Evolutionary conservation across 1,284 basidiomycete species (phyloP), one percentile per base, ranked within the genome.

Genomic region (Puccinia brachypodii): DNA sequence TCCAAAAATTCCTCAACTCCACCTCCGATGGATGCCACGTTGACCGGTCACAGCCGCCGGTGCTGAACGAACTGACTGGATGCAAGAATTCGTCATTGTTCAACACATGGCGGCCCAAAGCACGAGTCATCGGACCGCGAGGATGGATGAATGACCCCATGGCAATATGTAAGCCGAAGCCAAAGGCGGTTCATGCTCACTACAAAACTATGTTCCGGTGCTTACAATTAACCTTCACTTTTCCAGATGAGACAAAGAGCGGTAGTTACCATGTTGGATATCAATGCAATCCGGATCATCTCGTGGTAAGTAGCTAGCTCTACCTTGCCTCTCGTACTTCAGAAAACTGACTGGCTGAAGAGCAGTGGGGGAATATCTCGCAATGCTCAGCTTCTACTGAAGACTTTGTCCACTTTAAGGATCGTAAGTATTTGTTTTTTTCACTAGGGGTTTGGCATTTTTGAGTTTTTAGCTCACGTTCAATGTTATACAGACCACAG

Each of bases 121-220:
- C 84, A 14, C 68, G 83, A 0, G 72, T 84, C 28, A 83, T 84
- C 22, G 84, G 83, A 11, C 83, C 83, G 19, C 81, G 83, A 60
- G 84, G 84, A n/a, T 84, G 83, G 83, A 84, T 84, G 83, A 84
- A 84, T 75, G 84, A 83, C 33, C 84, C 83, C 8, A 84, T 84
- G 84, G 83, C 78, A 16, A 82, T 83, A 36, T 84, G 77, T 77
- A 82, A 82, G 82, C 58, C 22, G 7, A 16, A 40, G 31, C 8
- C 36, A 11, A 58, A 31, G 25, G 44, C 40, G 8, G 28, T 38
- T 33, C 38, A 22, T 62, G 36, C 56, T 38, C 13, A 40, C 58
- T 25, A 13, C 36, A 9, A 14, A 73, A 28, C 8, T 31, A 25
- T 28, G 3, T 22, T 22, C 22, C 25, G 22, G 9, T 16, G 25